Evolutionary conservation across 2,329 filamentous ascomycete genomes (phyloP).

Genomic region (Botrytis deweyae): DNA sequence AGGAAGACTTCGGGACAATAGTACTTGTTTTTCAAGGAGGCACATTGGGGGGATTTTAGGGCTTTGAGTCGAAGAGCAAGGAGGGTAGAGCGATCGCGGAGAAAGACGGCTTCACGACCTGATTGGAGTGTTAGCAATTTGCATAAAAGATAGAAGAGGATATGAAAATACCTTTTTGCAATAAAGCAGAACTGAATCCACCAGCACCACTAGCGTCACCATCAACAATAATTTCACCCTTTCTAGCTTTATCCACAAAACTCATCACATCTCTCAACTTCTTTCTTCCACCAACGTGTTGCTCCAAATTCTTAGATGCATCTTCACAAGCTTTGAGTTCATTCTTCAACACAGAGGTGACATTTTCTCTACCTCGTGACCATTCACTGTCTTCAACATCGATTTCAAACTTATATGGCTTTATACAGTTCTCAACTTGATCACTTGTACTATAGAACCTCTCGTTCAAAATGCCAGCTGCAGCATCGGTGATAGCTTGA

Average conservation of each 20-base stretch:
- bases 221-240: constrained; percentile 80
- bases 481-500: constrained; percentile 88
- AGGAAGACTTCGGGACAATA: constrained; percentile 96
- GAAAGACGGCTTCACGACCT: constrained; percentile 92
- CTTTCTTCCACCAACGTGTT: constrained; percentile 72
- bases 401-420: constrained; percentile 97
- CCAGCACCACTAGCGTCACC: constrained; percentile 85
- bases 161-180: constrained; percentile 68
- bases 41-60: constrained; percentile 87
- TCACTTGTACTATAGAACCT: constrained; percentile 96
- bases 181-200: constrained; percentile 83
- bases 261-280: constrained; percentile 86
- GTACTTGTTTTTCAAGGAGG: constrained; percentile 83
- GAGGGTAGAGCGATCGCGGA: constrained; percentile 85
- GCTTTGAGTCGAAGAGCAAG: constrained; percentile 87
- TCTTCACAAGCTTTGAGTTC: constrained; percentile 82
- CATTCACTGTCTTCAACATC: constrained; percentile 92
- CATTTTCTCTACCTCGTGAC: constrained; percentile 80
- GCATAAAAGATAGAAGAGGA: constrained; percentile 24
- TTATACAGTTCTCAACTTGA: constrained; percentile 98
- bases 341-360: constrained; percentile 75
- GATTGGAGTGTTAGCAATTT: constrained; percentile 20
- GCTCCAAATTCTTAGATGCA: constrained; percentile 74
- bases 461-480: constrained; percentile 86
- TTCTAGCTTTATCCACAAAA: constrained; percentile 88